Base-by-base conservation (phyloP, 2,329 filamentous ascomycete species). In the Tolypocladium pustulatum region DNA sequence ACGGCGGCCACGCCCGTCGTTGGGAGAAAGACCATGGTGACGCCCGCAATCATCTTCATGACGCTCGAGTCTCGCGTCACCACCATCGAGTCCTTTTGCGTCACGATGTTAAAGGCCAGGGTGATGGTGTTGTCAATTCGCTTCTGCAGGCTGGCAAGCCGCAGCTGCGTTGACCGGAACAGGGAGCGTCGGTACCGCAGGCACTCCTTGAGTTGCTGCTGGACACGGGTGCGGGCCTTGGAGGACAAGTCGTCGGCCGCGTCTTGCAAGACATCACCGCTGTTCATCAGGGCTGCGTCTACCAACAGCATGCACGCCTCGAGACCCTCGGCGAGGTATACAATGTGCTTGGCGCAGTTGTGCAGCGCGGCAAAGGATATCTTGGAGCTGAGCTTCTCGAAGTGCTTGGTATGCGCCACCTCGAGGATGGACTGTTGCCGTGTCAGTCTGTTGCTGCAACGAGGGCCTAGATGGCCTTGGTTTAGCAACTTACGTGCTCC, bases 11-110 rank as follows among this genome's bases (percentile, higher is more conserved):
- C 71, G 0, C 66, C 68, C 2, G 69, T 72, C 0, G 70, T 73
- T 1, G 73, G 73, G 0, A 75, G 54, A 59, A 75, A 75, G 7
- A 75, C 57, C 58, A 75, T 67, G 7, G 72, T 74, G 25, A 75
- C 69, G 40, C 66, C 65, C 3, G 73, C 69, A 36, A 75, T 72
- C 7, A 72, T 67, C 55, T 70, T 72, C 69, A 74, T 73, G 15
- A 68, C 68, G n/a, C 65, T 69, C 27, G 70, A 69, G 55, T 74
- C 72, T 13, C 70, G 67, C 5, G 67, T 66, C 67, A 71, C 71
- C 13, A 68, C 62, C 63, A 65, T 66, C 1, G 71, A 73, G 60
- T 74, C 69, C 58, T 73, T 70, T 55, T 73, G 71, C 1, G 72
- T 68, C 6, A 73, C 68, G 0, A 74, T 63, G 59, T 73, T 73